Percentiles rank a stretch among this genome's conserved stretches.
Evolutionary conservation across 148 eudicot genomes (phyloP).

Genomic region (Rhododendron vialii): DNA sequence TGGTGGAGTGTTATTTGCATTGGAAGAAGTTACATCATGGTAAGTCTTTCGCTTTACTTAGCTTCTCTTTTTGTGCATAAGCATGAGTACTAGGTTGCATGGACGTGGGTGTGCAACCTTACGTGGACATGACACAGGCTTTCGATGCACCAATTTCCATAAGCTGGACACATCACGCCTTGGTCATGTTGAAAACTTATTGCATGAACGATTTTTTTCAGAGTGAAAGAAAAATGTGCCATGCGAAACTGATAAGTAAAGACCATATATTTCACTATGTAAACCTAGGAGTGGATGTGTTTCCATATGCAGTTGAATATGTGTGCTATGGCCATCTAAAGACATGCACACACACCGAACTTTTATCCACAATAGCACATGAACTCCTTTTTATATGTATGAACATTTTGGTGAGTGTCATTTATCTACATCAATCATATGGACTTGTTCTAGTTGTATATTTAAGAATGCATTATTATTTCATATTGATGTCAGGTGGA

Average conservation of each 20-base stretch:
- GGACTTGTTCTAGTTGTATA: not conserved
- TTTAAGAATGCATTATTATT: not conserved
- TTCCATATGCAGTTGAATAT: not conserved
- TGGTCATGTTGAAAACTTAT: not conserved
- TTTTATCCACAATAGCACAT: not conserved
- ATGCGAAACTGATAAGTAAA: not conserved
- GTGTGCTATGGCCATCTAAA: not conserved
- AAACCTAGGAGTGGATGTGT: not conserved
- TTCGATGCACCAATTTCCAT: not conserved
- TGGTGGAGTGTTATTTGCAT: constrained; percentile 95
- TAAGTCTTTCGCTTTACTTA: constrained; percentile 22
- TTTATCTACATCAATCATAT: not conserved
- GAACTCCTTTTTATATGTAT: not conserved
- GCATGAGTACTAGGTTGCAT: not conserved
- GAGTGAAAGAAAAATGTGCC: not conserved
- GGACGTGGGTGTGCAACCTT: not conserved
- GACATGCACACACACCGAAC: not conserved
- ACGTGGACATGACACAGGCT: not conserved
- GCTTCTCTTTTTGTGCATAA: not conserved
- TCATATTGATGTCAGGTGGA: constrained; percentile 66
- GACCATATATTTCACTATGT: not conserved
- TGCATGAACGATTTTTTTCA: not conserved
- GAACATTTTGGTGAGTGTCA: not conserved
- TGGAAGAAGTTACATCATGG: constrained; percentile 99
- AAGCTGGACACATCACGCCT: not conserved